Base-by-base conservation (phyloP, 495 filamentous ascomycete species). In the Sporormia fimetaria region DNA sequence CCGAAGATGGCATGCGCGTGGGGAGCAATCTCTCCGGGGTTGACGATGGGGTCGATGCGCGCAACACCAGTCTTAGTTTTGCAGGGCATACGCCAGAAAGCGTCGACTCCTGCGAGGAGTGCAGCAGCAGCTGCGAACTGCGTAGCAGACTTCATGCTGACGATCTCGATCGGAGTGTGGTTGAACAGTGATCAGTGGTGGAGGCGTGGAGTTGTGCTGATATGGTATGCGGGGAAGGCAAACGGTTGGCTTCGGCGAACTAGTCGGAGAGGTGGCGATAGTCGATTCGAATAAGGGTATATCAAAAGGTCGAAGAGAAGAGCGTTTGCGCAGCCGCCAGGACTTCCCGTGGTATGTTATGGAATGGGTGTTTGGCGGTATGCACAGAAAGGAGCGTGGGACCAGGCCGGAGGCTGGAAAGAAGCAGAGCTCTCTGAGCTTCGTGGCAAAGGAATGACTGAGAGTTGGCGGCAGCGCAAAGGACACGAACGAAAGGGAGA, bases 1-100 rank as follows among this genome's bases (percentile, higher is more conserved):
- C 73, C 73, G 51, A 73, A 68, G 44, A 77, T 54, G 0, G 55
- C 44, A 47, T 77, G 73, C 5, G 63, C 63, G 51, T 77, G 73
- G 23, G 57, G 54, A 2, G 67, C 61, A 10, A 65, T 46, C 29
- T 57, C 27, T 11, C 67, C 71, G 6, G 64, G 63, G 27, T 65
- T 57, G 21, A 75, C 62, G 39, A 77, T 42, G 17, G 73, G 73
- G 49, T 77, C 73, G 22, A 77, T 57, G 20, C 71, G 66, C 33
- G 65, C 71, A 55, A 83, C 44, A 51, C 74, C 82, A 45, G 72
- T 67, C 29, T 67, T 68, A 44, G 73, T 76, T 43, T 68, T 75
- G 57, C 87, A 94, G 37, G 78, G 78, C 67, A 93, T 75, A 61
- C 87, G 84, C 84, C 84, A 94, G 61, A 93, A 93, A 24, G 82